Conservation (phyloP, 768 basidiomycete species). For the Pleurotus ostreatus region DNA sequence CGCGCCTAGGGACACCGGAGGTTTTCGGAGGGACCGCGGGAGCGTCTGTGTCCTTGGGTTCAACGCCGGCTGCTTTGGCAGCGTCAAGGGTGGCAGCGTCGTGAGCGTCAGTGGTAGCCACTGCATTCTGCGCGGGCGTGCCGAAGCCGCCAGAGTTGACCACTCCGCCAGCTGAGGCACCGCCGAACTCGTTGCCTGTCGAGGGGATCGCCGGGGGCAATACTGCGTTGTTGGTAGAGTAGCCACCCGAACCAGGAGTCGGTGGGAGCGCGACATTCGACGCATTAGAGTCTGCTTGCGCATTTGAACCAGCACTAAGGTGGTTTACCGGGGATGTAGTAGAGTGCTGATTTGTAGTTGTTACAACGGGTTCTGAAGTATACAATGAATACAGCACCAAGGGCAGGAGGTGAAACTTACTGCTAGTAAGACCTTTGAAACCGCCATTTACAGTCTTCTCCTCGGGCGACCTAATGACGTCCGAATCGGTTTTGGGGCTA, state of each 20-base stretch:
- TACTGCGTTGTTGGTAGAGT: not conserved
- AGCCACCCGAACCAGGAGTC: not conserved
- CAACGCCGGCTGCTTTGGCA: not conserved
- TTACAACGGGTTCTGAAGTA: not conserved
- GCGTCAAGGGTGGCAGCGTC: not conserved
- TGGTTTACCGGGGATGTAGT: not conserved
- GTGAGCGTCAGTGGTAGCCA: not conserved
- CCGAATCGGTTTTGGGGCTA: conserved; percentile 25
- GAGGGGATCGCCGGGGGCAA: not conserved
- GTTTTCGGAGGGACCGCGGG: not conserved
- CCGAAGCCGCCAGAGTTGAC: not conserved
- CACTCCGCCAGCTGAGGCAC: not conserved
- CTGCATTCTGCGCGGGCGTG: not conserved
- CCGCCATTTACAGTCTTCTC: conserved; percentile 17
- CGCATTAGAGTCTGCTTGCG: not conserved
- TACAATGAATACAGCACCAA: not conserved
- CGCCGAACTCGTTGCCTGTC: not conserved
- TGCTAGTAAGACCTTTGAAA: not conserved
- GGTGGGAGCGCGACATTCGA: not conserved
- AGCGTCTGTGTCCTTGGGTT: not conserved
- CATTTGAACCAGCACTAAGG: not conserved
- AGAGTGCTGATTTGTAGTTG: not conserved
- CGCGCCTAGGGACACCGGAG: not conserved
- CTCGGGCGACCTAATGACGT: conserved; percentile 36
- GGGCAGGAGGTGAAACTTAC: not conserved